Conservation (phyloP, 371 early-diverging fungal genomes). For the Nematocida sp. region DNA sequence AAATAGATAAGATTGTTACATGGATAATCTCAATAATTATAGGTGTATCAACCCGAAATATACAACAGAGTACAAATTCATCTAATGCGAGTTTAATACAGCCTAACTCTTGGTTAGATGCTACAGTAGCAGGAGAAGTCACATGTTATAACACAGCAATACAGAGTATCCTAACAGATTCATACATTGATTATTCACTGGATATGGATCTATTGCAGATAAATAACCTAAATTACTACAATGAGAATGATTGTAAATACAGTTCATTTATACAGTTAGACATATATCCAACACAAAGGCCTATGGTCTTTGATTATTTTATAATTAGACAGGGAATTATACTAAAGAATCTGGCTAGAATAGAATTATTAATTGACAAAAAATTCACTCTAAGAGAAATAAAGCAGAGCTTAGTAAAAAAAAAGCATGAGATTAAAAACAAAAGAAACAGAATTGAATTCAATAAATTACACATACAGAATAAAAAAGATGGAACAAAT, state of each 20-base stretch:
- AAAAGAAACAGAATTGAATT: not conserved
- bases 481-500: not conserved
- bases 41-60: not conserved
- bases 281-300: not conserved
- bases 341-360: not conserved
- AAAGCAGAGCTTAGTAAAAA: not conserved
- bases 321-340: not conserved
- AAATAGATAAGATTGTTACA: not conserved
- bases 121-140: not conserved
- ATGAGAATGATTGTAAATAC: not conserved
- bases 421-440: not conserved
- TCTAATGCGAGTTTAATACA: not conserved
- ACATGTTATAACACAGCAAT: not conserved
- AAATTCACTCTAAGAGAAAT: not conserved
- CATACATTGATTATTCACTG: not conserved
- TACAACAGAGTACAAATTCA: not conserved
- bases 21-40: not conserved
- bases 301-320: not conserved
- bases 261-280: not conserved
- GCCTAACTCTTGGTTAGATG: not conserved
- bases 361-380: not conserved
- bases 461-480: not conserved
- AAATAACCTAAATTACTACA: not conserved
- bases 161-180: not conserved
- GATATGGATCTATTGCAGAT: conserved; percentile 5